Base-by-base conservation (phyloP, 345 rosid genomes). In the Eucalyptus marginata region DNA sequence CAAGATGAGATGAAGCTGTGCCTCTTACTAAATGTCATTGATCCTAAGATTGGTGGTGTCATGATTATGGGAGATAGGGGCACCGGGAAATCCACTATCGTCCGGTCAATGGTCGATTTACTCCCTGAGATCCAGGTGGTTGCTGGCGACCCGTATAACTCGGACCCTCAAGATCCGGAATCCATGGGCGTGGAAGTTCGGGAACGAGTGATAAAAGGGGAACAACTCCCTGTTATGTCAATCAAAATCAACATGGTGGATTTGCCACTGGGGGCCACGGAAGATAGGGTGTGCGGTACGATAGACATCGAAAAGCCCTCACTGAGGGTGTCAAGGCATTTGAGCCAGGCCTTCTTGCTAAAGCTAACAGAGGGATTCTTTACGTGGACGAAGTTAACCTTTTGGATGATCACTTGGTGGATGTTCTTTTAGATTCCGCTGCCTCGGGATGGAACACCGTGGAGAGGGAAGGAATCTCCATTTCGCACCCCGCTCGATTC, bases 31-130 rank as follows among this genome's bases (percentile, higher is more conserved):
- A 96, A 96, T 88, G 99, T 98, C 90, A 98, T 96, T 47, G 99
- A 98, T 92, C 99, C 99, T 47, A 96, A 96, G 96, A 96, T 96
- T 89, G 99, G 99, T 22, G 99, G 98, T 80, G 99, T 97, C 85
- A 96, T 97, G 99, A 96, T 97, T 68, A 97, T 97, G 99, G 99
- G 98, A 49, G 98, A 97, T 90, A 95, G 99, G 91, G 99, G 99
- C 88, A 96, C 98, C 0, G 98, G 99, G 58, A 96, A 97, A 92
- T 96, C 99, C 76, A 97, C 99, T 15, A 90, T 98, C 3, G 99
- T 98, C 68, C 94, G 99, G 92, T 98, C 99, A 4, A 91, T 98
- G 92, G 96, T 95, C 27, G 99, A 98, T 94, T 90, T 97, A 81
- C 95, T 98, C 51, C 99, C 99, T 4, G 96, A 97, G 93, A 98